Percentiles rank a stretch among this genome's conserved stretches.
phyloP scores from a whole-genome alignment of 2,329 filamentous ascomycete genomes.

The Aspergillus aculeatinus region DNA sequence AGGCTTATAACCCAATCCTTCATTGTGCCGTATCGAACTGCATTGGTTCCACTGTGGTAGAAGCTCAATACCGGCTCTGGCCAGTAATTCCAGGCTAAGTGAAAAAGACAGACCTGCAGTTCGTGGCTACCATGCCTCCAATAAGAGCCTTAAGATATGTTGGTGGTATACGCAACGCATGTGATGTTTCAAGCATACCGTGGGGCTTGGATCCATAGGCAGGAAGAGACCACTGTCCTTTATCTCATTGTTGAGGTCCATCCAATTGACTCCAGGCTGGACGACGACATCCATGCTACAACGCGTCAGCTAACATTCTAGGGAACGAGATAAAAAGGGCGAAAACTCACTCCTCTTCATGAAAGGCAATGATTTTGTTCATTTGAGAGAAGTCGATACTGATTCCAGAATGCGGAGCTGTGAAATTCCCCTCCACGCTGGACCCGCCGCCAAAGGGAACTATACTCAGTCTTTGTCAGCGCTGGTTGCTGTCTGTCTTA shows the following conservation, averaged over 20 bases:
- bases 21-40: constrained; percentile 69
- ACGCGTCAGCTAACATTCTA: too few relatives aligned
- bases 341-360: constrained; percentile 62
- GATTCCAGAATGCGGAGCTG: constrained; percentile 77
- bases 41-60: constrained; percentile 59
- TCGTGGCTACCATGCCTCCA: constrained; percentile 62
- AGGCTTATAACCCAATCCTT: constrained; percentile 71
- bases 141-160: constrained; percentile 39
- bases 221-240: constrained; percentile 76
- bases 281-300: constrained; percentile 82
- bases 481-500: too few relatives aligned
- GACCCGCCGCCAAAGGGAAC: constrained; percentile 78
- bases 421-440: constrained; percentile 82
- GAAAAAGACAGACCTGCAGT: constrained; percentile 46
- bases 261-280: constrained; percentile 83
- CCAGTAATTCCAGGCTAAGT: too few relatives aligned
- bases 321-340: too few relatives aligned
- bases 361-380: constrained; percentile 73
- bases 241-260: constrained; percentile 72
- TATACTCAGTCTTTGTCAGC: neutral
- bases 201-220: constrained; percentile 76
- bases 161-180: too few relatives aligned
- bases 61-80: too few relatives aligned
- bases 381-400: constrained; percentile 84
- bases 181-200: too few relatives aligned